These are phyloP conservation scores for Apiotrichum siamense DNA, from an alignment of 1,284 basidiomycete species.

Conservation along the genomic window DNA sequence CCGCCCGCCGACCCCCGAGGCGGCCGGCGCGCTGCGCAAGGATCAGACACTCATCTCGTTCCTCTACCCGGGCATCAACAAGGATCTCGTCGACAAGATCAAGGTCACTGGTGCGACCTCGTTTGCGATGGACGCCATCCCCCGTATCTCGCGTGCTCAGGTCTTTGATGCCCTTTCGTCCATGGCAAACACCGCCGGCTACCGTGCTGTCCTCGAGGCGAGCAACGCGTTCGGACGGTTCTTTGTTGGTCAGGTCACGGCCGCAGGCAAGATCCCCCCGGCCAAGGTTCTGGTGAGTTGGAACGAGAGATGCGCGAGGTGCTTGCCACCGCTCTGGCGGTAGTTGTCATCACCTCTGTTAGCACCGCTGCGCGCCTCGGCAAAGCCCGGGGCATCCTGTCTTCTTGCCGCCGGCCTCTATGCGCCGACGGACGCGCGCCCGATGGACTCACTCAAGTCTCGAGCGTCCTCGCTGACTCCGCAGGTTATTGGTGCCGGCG, in stretches of 20 bases:
- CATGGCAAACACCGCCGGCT: conserved; percentile 84
- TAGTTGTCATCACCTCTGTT: too few relatives aligned
- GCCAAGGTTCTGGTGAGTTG: conserved; percentile 63
- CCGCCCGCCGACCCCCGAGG: conserved; percentile 56
- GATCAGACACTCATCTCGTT: conserved; percentile 76
- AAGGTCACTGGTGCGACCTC: conserved; percentile 60
- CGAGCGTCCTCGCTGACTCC: too few relatives aligned
- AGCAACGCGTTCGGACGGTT: conserved; percentile 79
- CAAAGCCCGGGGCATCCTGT: too few relatives aligned
- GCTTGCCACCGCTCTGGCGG: too few relatives aligned
- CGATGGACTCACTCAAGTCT: too few relatives aligned
- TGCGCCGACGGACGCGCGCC: too few relatives aligned
- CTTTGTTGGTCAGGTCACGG: conserved; percentile 79
- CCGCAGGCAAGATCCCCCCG: conserved; percentile 70
- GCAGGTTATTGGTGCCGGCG: conserved; percentile 69
- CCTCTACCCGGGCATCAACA: conserved; percentile 73
- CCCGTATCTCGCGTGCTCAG: conserved; percentile 76
- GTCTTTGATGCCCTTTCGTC: conserved; percentile 79
- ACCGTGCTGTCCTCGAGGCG: conserved; percentile 79
- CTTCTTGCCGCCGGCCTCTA: too few relatives aligned
- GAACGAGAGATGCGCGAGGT: too few relatives aligned
- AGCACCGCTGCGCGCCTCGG: too few relatives aligned
- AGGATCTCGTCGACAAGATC: conserved; percentile 61
- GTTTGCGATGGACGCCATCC: conserved; percentile 80
- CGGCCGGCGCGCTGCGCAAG: conserved; percentile 57